These are phyloP conservation scores for Sanghuangporus baumii DNA, from an alignment of 1,284 basidiomycete species.

Conservation along the genomic window DNA sequence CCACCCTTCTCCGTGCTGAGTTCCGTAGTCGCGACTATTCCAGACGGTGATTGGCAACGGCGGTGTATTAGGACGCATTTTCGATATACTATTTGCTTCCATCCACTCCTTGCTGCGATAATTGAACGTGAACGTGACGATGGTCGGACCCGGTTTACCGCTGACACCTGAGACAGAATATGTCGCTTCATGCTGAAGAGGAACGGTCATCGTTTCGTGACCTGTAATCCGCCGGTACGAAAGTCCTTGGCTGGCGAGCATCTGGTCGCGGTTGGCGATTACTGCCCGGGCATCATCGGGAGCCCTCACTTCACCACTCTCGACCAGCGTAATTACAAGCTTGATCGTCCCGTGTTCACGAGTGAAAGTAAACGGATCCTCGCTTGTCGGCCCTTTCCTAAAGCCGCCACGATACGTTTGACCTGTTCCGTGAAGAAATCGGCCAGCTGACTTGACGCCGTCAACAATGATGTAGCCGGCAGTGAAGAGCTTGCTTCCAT, in stretches of 20 bases:
- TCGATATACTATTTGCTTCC: not conserved
- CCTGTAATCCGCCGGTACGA: not conserved
- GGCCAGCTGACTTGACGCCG: slow-evolving; percentile 50
- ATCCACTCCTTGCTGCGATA: slow-evolving; percentile 9
- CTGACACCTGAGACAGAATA: not conserved
- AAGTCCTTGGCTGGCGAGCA: not conserved
- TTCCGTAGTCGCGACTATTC: not conserved
- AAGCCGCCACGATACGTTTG: slow-evolving; percentile 40
- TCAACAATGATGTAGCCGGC: slow-evolving; percentile 56
- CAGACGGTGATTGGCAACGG: not conserved
- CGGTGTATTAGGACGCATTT: not conserved
- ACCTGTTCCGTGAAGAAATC: slow-evolving; percentile 52
- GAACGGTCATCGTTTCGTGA: not conserved
- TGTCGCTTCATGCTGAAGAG: not conserved
- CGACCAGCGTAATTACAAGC: slow-evolving; percentile 47
- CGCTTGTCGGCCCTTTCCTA: slow-evolving; percentile 38
- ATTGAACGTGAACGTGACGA: slow-evolving; percentile 13
- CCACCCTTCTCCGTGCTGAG: not conserved
- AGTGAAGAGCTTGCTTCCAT: slow-evolving; percentile 44
- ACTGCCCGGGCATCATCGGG: slow-evolving; percentile 34
- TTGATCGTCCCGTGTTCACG: slow-evolving; percentile 47
- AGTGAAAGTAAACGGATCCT: slow-evolving; percentile 54
- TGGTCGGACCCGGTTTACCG: not conserved
- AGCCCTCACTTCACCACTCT: slow-evolving; percentile 24
- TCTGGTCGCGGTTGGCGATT: not conserved